Base-by-base conservation (phyloP, 1,139 yeast species). In the Diutina sp. region DNA sequence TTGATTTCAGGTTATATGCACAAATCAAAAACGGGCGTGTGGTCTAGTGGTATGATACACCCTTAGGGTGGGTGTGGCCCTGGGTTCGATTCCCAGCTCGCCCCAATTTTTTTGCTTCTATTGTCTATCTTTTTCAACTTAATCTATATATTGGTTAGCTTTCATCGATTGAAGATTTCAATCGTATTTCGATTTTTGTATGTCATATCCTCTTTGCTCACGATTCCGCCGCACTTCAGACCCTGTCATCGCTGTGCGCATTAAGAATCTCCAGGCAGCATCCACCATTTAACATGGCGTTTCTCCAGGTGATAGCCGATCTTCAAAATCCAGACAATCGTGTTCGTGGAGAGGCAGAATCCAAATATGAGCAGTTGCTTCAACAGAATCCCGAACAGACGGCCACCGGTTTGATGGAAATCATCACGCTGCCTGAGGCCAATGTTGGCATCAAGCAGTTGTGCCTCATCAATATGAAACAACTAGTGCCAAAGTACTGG, bases 401-500 rank as follows among this genome's bases (percentile, higher is more conserved):
- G 4, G 66, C 72, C 2, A 67, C 64, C 55, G 63, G 63, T 7
- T 65, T 76, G 54, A 66, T 73, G 44, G 64, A 67, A 55, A 61
- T 66, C 56, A 67, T 75, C 8, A 16, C 63, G 4, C 57, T 58
- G 46, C 60, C 65, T 38, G 63, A 60, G 16, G 60, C 28, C 21
- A 25, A 18, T n/a, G 47, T 51, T 5, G 18, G 16, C 4, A n/a
- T 51, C 30, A 35, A 25, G 21, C 97, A 90, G 67, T 76, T 90
- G 45, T 81, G 91, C 6, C 67, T 91, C 51, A 70, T 90, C 46
- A 84, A 88, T 60, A 68, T 90, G 60, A 85, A 89, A 64, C 73
- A 87, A 58, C 68, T 86, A 29, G 86, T 90, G 1, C 87, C 91
- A 0, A 74, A 78, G 61, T 83, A 79, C 63, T 91, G 99, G 99